phyloP scores from a whole-genome alignment of 2,329 filamentous ascomycete genomes.

The Scedosporium minutisporum region DNA sequence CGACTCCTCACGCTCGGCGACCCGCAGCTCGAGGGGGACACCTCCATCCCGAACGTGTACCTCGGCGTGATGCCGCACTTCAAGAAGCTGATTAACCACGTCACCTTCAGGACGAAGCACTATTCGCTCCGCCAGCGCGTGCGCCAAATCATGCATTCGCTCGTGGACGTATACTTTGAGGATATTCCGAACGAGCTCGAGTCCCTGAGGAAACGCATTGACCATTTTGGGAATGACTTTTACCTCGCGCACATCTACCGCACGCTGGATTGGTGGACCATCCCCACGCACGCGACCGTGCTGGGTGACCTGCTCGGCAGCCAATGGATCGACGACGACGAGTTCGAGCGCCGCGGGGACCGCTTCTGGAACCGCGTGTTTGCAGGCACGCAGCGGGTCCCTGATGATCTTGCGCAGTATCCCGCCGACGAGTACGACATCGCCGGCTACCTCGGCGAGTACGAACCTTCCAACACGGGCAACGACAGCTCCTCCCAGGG shows the following conservation, averaged over 20 bases:
- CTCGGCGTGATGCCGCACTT: slow-evolving; percentile 45
- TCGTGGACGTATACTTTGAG: slow-evolving; percentile 51
- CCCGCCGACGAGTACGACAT: slow-evolving; percentile 41
- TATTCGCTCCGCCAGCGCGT: slow-evolving; percentile 41
- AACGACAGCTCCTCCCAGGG: neutral
- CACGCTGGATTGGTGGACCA: slow-evolving; percentile 71
- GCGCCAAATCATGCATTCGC: slow-evolving; percentile 44
- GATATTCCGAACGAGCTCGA: slow-evolving; percentile 61
- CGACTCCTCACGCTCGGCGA: slow-evolving; percentile 81
- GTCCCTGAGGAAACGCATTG: slow-evolving; percentile 67
- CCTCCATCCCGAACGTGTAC: slow-evolving; percentile 58
- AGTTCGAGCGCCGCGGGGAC: slow-evolving; percentile 64
- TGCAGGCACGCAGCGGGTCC: slow-evolving; percentile 53
- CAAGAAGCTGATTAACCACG: slow-evolving; percentile 33
- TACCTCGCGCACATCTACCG: slow-evolving; percentile 92
- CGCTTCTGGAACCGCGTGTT: slow-evolving; percentile 80
- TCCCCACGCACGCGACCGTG: slow-evolving; percentile 78
- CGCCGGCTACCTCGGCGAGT: slow-evolving; percentile 36
- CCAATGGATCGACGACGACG: slow-evolving; percentile 83
- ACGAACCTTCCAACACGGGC: slow-evolving; percentile 10
- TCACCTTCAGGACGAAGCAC: slow-evolving; percentile 35
- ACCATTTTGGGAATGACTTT: slow-evolving; percentile 87
- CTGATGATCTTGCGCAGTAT: slow-evolving; percentile 40
- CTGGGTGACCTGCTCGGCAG: slow-evolving; percentile 87
- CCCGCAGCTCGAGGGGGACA: slow-evolving; percentile 88